Evolutionary conservation across 768 basidiomycete species (phyloP).

Genomic region (Boletus pseudo-olivaceus): DNA sequence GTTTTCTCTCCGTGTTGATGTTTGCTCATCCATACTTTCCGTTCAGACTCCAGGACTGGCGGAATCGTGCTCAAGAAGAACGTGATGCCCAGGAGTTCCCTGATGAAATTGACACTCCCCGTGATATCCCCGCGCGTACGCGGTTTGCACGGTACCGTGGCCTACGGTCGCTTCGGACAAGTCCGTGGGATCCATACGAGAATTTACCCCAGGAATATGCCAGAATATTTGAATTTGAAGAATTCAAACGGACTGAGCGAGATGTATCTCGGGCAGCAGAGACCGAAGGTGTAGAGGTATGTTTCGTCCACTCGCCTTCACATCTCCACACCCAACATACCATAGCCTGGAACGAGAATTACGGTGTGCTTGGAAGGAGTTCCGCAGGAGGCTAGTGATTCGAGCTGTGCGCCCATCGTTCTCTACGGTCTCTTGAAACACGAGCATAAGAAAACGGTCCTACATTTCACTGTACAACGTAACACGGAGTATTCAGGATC

Average conservation of each 20-base stretch:
- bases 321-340: not conserved
- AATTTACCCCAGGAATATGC: slow-evolving; percentile 93
- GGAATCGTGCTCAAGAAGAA: slow-evolving; percentile 67
- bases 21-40: not conserved
- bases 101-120: slow-evolving; percentile 94
- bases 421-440: slow-evolving; percentile 86
- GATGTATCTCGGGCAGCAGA: slow-evolving; percentile 64
- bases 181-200: slow-evolving; percentile 97
- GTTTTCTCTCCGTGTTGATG: not conserved
- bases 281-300: slow-evolving; percentile 68
- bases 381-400: slow-evolving; percentile 53
- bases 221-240: slow-evolving; percentile 94
- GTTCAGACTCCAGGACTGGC: slow-evolving; percentile 64
- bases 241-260: slow-evolving; percentile 83
- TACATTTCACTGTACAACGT: slow-evolving; percentile 89
- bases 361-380: slow-evolving; percentile 74
- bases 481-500: slow-evolving; percentile 92
- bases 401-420: slow-evolving; percentile 46
- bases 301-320: slow-evolving; percentile 14
- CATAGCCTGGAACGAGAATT: slow-evolving; percentile 78
- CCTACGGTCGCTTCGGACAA: slow-evolving; percentile 86
- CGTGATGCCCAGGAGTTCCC: slow-evolving; percentile 86
- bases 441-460: slow-evolving; percentile 91
- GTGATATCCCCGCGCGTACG: slow-evolving; percentile 69
- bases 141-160: slow-evolving; percentile 94